Evolutionary conservation across 805 yeast genomes (phyloP).

Genomic region (Saccharomycopsis malanga): DNA sequence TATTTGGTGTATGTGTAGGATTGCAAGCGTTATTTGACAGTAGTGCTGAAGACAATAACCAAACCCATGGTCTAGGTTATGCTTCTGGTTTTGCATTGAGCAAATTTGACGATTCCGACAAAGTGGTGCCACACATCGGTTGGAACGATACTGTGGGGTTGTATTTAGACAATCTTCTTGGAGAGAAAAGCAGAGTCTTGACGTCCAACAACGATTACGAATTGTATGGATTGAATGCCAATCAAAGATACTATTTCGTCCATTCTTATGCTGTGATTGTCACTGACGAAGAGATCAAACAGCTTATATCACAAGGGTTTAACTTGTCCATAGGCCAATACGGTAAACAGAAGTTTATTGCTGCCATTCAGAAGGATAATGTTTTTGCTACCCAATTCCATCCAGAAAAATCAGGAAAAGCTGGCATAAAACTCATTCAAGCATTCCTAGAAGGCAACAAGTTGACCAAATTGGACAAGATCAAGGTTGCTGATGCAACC

Average conservation of each 20-base stretch:
- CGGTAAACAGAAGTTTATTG: slow-evolving; percentile 65
- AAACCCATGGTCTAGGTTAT: slow-evolving; percentile 48
- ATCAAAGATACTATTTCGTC: slow-evolving; percentile 81
- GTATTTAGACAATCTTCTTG: slow-evolving; percentile 23
- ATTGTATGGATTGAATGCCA: slow-evolving; percentile 59
- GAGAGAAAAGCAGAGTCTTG: slow-evolving; percentile 18
- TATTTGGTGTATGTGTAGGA: slow-evolving; percentile 98
- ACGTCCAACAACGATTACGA: slow-evolving; percentile 20
- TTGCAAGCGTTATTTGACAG: slow-evolving; percentile 74
- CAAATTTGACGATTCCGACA: slow-evolving; percentile 54
- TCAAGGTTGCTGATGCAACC: slow-evolving; percentile 21
- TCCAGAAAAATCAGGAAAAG: slow-evolving; percentile 95
- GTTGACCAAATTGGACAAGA: slow-evolving; percentile 24
- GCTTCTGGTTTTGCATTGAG: slow-evolving; percentile 44
- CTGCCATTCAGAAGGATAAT: slow-evolving; percentile 71
- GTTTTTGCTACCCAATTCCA: slow-evolving; percentile 96
- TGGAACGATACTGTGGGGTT: slow-evolving; percentile 60
- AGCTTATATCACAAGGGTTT: slow-evolving; percentile 31
- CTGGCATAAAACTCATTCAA: slow-evolving; percentile 73
- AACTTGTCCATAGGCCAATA: slow-evolving; percentile 59
- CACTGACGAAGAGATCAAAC: slow-evolving; percentile 30
- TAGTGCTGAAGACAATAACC: slow-evolving; percentile 54
- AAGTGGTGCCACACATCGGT: slow-evolving; percentile 95
- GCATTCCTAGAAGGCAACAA: slow-evolving; percentile 49
- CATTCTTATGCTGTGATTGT: slow-evolving; percentile 85